Base-by-base conservation (phyloP, 2,329 filamentous ascomycete genomes). In the Nemania sp. region DNA sequence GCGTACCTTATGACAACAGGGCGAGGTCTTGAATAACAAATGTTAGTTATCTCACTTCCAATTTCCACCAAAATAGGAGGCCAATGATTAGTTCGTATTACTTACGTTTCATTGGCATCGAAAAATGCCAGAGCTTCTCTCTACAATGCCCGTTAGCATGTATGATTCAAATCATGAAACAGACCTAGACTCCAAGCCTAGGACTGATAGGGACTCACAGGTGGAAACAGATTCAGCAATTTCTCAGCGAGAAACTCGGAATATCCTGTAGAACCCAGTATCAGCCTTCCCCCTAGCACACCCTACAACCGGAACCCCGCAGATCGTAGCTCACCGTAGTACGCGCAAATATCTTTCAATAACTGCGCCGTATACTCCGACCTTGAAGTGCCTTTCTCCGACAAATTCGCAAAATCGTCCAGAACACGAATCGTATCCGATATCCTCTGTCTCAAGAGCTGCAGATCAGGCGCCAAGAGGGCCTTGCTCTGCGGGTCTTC, bases 51-150 rank as follows among this genome's bases (percentile, higher is more conserved):
- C 42, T 6, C 15, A 17, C 14, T 12, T n/a, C 9, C 17, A 11
- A 46, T 42, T 8, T 1, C 4, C 23, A 11, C n/a, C 5, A 12
- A 28, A 15, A 8, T 2, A 22, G 8, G n/a, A 30, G 8, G 17
- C 7, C 11, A 28, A 36, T 14, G 28, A 39, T 1, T n/a, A 6
- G 6, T 2, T 11, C 23, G 8, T 20, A 44, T 34, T 14, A 56
- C 56, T 58, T 36, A 58, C 53, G 90, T 91, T 76, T 99, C 94
- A 84, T 99, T 99, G 66, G 93, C 93, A 76, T 99, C 94, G 76
- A 99, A 97, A 75, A 99, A 99, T 49, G 92, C 92, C 64, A 97
- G 95, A 0, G 94, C 94, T 76, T 99, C 94, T 51, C 52, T 56
- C 51, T 59, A 24, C 15, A 26, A 2, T 3, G 2, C 22, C 12